Evolutionary conservation across 2,329 filamentous ascomycete species (phyloP).

Genomic region (Cadophora gregata): DNA sequence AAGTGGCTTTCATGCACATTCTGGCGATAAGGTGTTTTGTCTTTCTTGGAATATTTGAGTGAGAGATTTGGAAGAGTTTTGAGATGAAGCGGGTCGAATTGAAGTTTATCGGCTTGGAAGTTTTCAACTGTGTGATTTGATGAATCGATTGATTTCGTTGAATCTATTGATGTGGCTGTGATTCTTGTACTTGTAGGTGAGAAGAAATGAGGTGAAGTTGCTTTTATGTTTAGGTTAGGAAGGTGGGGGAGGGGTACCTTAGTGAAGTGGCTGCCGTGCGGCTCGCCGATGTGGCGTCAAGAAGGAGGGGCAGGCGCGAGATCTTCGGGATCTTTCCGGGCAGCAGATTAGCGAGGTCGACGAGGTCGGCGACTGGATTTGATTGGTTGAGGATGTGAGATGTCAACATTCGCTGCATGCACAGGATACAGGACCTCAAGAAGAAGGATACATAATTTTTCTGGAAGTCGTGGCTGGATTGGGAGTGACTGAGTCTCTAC

Average conservation of each 20-base stretch:
- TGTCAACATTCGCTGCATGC: neutral
- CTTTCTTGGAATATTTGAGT: slow-evolving; percentile 2
- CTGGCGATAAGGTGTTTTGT: slow-evolving; percentile 18
- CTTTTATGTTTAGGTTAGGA: neutral
- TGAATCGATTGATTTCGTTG: neutral
- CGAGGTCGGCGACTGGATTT: slow-evolving; percentile 19
- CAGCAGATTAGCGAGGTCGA: slow-evolving; percentile 19
- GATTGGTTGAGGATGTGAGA: neutral
- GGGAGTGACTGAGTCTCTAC: no score
- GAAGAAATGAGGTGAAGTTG: neutral
- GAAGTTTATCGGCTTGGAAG: neutral
- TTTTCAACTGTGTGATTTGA: no score
- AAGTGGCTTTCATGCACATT: slow-evolving; percentile 60
- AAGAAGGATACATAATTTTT: no score
- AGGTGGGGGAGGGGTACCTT: neutral
- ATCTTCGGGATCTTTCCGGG: neutral
- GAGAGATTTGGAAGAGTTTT: neutral
- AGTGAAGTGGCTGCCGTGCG: neutral
- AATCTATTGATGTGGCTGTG: neutral
- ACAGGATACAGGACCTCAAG: no score
- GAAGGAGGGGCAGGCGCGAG: neutral
- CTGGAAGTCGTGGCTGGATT: no score
- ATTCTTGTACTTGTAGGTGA: neutral
- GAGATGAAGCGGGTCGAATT: neutral
- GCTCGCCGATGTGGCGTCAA: neutral